Base-by-base conservation (phyloP, 2,329 filamentous ascomycete species). In the Fusarium vanettenii region DNA sequence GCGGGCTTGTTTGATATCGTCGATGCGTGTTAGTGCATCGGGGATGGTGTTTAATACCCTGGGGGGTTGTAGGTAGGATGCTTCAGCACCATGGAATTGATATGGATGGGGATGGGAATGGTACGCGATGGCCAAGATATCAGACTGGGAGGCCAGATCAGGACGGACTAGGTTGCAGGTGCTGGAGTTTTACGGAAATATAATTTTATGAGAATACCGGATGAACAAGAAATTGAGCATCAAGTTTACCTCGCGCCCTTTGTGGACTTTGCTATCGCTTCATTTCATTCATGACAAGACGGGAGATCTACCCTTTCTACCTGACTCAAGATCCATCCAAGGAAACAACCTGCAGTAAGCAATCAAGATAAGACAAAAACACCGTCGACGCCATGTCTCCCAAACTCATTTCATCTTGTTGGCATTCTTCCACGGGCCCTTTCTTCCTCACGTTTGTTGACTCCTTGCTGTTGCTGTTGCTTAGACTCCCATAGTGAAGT, bases 401-500 rank as follows among this genome's bases (percentile, higher is more conserved):
- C 59, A 41, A 66, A 63, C 68, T 69, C 45, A 29, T 37, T 55
- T 60, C 39, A 14, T 27, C 27, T 55, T 43, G 10, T 18, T 57
- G 55, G 20, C 31, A 25, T 57, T 35, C 33, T 25, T 41, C 35
- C 37, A 64, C 63, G 7, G 50, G 55, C 67, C 31, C 66, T 60
- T 45, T 52, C 45, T 55, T 25, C 8, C 22, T 33, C 29, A 31
- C 29, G 7, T 39, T 52, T 48, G n/a, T 31, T 67, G 14, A 16
- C 10, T 31, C 35, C 25, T 4, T 20, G 14, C 35, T n/a, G 29
- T 4, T 20, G 14, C 35, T n/a, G 35, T 45, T 25, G 27, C 22
- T 72, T 60, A 79, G 59, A 79, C 77, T 18, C 76, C 76, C 76
- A 78, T 78, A 18, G 76, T 78, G 52, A 78, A 74, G 60, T 74